phyloP scores from a whole-genome alignment of 495 filamentous ascomycete species.

The Hypoxylon trugodes region DNA sequence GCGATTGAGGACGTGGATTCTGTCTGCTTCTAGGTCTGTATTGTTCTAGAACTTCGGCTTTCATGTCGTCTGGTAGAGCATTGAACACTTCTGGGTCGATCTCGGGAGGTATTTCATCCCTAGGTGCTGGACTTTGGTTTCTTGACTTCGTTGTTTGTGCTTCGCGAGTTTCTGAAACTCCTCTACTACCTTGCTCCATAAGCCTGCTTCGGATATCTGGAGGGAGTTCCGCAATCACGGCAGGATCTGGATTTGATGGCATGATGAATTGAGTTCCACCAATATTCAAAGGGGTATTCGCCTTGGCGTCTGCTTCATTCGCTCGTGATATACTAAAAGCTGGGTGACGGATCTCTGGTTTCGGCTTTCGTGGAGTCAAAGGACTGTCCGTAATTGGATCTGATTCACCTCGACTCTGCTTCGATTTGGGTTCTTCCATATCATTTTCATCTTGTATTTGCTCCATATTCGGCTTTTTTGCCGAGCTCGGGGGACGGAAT shows the following conservation, averaged over 20 bases:
- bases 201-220: constrained; percentile 80
- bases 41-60: constrained; percentile 77
- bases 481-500: constrained; percentile 29
- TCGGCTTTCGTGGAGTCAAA: constrained; percentile 73
- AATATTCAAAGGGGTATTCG: constrained; percentile 75
- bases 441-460: constrained; percentile 35
- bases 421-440: constrained; percentile 45
- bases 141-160: constrained; percentile 39
- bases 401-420: constrained; percentile 54
- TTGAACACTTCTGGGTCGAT: constrained; percentile 77
- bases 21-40: constrained; percentile 58
- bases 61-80: constrained; percentile 82
- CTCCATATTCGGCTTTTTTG: constrained; percentile 42
- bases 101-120: constrained; percentile 55
- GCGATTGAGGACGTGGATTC: constrained; percentile 63
- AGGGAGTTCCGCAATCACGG: constrained; percentile 78
- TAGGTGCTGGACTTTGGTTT: constrained; percentile 52
- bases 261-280: constrained; percentile 88
- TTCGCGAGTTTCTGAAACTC: constrained; percentile 31
- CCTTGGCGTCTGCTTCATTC: constrained; percentile 64
- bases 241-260: constrained; percentile 78
- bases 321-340: constrained; percentile 62
- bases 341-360: constrained; percentile 53
- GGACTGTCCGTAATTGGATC: constrained; percentile 56
- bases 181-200: constrained; percentile 50